phyloP scores from a whole-genome alignment of 495 filamentous ascomycete species.

The Usnea hakonensis region DNA sequence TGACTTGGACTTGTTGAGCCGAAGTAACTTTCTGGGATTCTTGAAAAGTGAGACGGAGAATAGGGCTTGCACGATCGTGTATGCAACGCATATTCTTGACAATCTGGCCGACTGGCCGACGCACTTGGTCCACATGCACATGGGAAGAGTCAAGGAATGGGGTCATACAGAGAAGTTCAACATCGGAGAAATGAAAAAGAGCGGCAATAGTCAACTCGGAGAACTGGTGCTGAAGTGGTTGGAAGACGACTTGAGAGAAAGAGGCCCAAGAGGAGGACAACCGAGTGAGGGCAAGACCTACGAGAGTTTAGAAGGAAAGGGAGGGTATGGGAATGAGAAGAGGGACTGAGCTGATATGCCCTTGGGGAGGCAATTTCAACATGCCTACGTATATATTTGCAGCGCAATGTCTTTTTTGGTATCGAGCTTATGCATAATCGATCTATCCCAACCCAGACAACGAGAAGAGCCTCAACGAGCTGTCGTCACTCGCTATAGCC shows the following conservation, averaged over 20 bases:
- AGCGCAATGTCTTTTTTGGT: background rate
- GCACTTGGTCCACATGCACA: constrained; percentile 88
- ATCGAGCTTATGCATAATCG: background rate
- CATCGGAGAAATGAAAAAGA: constrained; percentile 36
- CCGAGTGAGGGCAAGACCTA: constrained; percentile 66
- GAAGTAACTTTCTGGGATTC: constrained; percentile 79
- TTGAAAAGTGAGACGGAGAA: constrained; percentile 78
- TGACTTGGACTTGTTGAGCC: constrained; percentile 79
- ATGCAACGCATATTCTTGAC: constrained; percentile 95
- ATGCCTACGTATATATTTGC: background rate
- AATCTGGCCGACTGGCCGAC: constrained; percentile 89
- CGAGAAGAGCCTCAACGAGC: constrained; percentile 64
- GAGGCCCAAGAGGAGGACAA: constrained; percentile 63
- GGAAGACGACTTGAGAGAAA: constrained; percentile 67
- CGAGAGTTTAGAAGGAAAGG: constrained; percentile 53
- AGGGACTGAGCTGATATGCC: constrained; percentile 26
- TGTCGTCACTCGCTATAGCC: constrained; percentile 77
- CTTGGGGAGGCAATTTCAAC: constrained; percentile 16
- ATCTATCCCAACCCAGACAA: constrained; percentile 30
- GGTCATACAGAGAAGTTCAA: constrained; percentile 57
- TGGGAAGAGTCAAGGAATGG: constrained; percentile 78
- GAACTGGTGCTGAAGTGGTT: constrained; percentile 85
- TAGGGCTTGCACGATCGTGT: constrained; percentile 82
- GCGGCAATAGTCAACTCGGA: constrained; percentile 67
- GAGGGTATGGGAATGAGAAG: constrained; percentile 77